Conservation (phyloP, 2,329 filamentous ascomycete genomes). For the Stachybotrys chartarum region DNA sequence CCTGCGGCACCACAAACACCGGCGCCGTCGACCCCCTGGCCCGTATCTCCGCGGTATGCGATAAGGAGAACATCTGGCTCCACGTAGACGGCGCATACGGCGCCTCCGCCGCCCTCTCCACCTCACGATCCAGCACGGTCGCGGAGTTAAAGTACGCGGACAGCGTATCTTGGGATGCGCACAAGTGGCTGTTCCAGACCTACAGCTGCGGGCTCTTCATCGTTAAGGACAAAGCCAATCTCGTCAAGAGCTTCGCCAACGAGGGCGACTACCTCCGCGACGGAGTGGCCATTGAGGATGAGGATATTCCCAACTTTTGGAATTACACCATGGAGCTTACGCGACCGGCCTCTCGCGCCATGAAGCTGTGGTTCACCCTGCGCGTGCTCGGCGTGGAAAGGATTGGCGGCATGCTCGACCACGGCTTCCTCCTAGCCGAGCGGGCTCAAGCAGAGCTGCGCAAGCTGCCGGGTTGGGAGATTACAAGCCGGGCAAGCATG, state of each 20-base stretch:
- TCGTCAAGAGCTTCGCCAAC: conserved; percentile 14
- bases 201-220: conserved; percentile 15
- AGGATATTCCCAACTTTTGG: conserved; percentile 17
- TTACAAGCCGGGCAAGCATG: conserved; percentile 13
- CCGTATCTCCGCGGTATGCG: conserved; percentile 4
- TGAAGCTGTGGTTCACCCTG: conserved; percentile 18
- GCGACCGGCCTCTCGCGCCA: conserved; percentile 10
- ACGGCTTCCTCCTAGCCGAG: conserved; percentile 13
- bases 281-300: conserved; percentile 11
- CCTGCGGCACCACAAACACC: conserved; percentile 9
- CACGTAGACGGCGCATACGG: conserved; percentile 17
- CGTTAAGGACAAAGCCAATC: conserved; percentile 9
- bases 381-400: conserved; percentile 12
- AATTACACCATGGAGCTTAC: conserved; percentile 17
- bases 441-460: conserved; percentile 10
- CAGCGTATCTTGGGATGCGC: conserved; percentile 18
- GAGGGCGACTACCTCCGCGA: conserved; percentile 16
- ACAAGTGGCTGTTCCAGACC: conserved; percentile 19
- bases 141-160: conserved; percentile 10
- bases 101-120: conserved; percentile 12
- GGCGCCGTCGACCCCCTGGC: conserved; percentile 8
- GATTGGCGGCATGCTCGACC: conserved; percentile 14
- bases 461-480: conserved; percentile 11
- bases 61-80: conserved; percentile 10
- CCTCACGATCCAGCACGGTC: conserved; percentile 4